These are phyloP conservation scores for Aspergillus nomiae DNA, from an alignment of 2,329 filamentous ascomycete genomes.

Conservation along the genomic window DNA sequence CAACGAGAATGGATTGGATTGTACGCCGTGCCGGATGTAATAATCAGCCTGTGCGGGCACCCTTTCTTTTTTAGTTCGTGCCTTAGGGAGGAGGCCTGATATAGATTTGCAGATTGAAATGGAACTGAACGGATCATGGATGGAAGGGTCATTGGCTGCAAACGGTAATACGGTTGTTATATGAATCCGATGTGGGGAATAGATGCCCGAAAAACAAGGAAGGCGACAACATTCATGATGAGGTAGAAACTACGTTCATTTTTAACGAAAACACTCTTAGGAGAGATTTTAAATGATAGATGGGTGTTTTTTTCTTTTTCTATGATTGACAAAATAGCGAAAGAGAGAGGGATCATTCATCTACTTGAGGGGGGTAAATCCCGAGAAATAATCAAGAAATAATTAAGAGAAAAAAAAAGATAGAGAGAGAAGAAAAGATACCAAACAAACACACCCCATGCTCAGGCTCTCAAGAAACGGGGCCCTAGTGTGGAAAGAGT, in stretches of 20 bases:
- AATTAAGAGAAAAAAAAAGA: background rate
- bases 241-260: background rate
- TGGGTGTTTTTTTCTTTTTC: background rate
- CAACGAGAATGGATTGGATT: no score
- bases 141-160: conserved; percentile 13
- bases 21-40: background rate
- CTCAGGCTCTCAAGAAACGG: background rate
- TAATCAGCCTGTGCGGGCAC: background rate
- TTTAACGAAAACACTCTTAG: background rate
- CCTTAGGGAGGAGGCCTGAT: background rate
- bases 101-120: conserved; percentile 1
- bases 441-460: background rate
- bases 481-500: conserved; percentile 7
- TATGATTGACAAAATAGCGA: background rate
- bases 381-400: background rate
- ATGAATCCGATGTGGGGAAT: conserved; percentile 6
- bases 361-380: background rate
- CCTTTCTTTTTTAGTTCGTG: background rate
- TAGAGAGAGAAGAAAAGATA: background rate
- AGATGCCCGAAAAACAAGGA: conserved; percentile 14
- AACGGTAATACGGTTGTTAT: conserved; percentile 8
- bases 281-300: background rate
- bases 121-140: conserved; percentile 1
- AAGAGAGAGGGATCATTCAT: background rate
- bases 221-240: background rate